These are phyloP conservation scores for Myxozyma kluyveri DNA, from an alignment of 805 yeast species.

Conservation along the genomic window DNA sequence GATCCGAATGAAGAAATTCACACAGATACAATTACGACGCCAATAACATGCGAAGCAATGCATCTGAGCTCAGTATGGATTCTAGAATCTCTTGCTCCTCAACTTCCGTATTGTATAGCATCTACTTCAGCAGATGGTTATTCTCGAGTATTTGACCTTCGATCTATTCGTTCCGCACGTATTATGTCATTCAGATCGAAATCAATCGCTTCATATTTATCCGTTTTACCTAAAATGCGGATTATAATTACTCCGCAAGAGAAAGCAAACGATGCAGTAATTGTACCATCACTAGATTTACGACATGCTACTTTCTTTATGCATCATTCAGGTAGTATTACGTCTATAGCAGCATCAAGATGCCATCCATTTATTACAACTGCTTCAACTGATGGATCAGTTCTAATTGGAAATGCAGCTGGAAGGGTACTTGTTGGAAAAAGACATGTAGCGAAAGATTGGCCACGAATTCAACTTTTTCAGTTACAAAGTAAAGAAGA, in stretches of 20 bases:
- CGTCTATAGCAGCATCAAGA: constrained; percentile 14
- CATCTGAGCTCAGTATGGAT: constrained; percentile 9
- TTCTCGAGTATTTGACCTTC: constrained; percentile 12
- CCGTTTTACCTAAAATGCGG: constrained; percentile 1
- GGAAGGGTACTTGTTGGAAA: constrained; percentile 6
- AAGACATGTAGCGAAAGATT: constrained; percentile 3
- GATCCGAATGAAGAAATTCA: background rate
- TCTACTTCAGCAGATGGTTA: constrained; percentile 23
- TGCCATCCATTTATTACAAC: constrained; percentile 25
- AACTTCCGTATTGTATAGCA: constrained; percentile 5
- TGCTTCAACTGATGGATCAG: constrained; percentile 28
- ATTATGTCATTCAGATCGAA: constrained; percentile 8
- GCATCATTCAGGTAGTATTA: constrained; percentile 16
- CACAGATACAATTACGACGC: constrained; percentile 3
- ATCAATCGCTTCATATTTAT: background rate
- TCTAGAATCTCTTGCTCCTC: constrained; percentile 3
- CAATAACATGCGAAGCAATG: constrained; percentile 13
- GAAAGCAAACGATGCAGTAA: background rate
- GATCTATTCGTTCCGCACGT: constrained; percentile 14
- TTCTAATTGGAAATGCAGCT: constrained; percentile 16
- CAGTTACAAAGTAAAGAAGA: constrained; percentile 3
- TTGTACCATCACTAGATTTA: background rate
- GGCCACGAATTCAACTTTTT: constrained; percentile 17
- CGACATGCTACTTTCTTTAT: background rate
- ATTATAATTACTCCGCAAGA: constrained; percentile 9